These are phyloP conservation scores for Aegle marmelos DNA, from an alignment of 345 rosid species.

Conservation along the genomic window DNA sequence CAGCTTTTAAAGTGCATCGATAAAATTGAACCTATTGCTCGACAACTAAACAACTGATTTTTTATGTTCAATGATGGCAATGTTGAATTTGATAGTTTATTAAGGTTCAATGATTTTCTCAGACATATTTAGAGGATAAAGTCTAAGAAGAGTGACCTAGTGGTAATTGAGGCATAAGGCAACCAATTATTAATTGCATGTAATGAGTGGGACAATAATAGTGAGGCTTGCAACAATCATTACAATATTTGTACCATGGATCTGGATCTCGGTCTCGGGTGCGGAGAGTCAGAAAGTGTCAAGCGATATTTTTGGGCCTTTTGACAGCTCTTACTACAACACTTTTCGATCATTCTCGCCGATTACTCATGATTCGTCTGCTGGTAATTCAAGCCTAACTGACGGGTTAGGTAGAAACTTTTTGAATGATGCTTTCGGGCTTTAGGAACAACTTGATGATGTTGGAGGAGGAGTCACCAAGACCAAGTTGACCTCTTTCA, in stretches of 20 bases:
- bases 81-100: not conserved
- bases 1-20: too few species aligned
- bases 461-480: not conserved
- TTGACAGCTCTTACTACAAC: constrained; percentile 15
- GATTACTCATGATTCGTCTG: constrained; percentile 51
- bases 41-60: too few species aligned
- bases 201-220: not conserved
- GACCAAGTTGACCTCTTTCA: constrained; percentile 45
- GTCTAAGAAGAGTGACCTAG: not conserved
- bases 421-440: constrained; percentile 27
- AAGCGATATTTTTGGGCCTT: constrained; percentile 31
- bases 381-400: constrained; percentile 21
- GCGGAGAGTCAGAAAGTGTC: not conserved
- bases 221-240: not conserved
- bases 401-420: constrained; percentile 41
- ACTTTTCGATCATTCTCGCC: constrained; percentile 6
- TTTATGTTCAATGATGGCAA: too few species aligned
- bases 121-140: too few species aligned
- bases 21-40: too few species aligned
- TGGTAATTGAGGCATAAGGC: not conserved
- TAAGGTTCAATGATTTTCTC: not conserved
- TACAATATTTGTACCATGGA: not conserved
- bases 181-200: not conserved
- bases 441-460: constrained; percentile 26
- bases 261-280: not conserved